phyloP scores from a whole-genome alignment of 2,329 filamentous ascomycete genomes.

The Grosmannia serpens region DNA sequence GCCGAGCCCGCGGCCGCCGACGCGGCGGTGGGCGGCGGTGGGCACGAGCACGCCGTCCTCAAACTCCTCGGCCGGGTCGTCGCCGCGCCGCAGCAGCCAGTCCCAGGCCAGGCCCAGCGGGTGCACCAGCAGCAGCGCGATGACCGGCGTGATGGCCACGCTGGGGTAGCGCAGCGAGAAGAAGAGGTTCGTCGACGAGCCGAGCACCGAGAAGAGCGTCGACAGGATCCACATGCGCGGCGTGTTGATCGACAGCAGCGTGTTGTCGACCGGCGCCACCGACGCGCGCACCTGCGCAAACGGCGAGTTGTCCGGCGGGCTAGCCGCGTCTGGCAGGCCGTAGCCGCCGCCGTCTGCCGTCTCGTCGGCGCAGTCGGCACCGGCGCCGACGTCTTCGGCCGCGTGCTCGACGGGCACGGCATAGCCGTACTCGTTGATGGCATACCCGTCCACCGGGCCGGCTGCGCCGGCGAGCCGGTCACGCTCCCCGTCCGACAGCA shows the following conservation, averaged over 20 bases:
- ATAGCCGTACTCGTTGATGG: constrained; percentile 1
- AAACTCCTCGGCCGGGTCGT: constrained; percentile 37
- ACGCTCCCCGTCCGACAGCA: not conserved
- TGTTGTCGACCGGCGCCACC: constrained; percentile 65
- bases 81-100: constrained; percentile 53
- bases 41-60: constrained; percentile 26
- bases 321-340: constrained; percentile 27
- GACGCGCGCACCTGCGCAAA: constrained; percentile 73
- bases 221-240: constrained; percentile 79
- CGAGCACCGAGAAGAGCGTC: constrained; percentile 67
- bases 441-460: not conserved
- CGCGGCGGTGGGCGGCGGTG: constrained; percentile 6
- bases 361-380: not conserved
- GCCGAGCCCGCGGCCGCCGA: constrained; percentile 11
- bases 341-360: not conserved
- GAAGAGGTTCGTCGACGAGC: constrained; percentile 76
- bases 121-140: constrained; percentile 74
- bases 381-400: not conserved
- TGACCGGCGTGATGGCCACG: constrained; percentile 80
- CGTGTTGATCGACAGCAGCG: constrained; percentile 69
- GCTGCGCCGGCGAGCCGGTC: not conserved
- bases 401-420: not conserved
- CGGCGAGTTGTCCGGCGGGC: constrained; percentile 59
- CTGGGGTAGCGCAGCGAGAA: constrained; percentile 86
- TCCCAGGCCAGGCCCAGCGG: constrained; percentile 77